Base-by-base conservation (phyloP, 2,329 filamentous ascomycete genomes). In the Aureobasidium sp. region DNA sequence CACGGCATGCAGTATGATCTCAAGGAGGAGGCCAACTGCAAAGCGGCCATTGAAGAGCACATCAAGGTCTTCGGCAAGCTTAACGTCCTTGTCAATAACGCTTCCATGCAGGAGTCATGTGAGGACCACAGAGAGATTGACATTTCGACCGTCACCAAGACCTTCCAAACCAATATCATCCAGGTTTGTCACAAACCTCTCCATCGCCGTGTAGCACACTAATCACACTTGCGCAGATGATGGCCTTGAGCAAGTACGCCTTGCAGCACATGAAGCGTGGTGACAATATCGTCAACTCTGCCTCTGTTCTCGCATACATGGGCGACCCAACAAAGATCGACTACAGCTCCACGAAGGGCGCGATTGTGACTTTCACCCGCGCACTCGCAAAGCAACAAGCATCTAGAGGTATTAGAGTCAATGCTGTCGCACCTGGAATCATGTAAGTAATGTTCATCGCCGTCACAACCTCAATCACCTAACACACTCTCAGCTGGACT, bases 11-110 rank as follows among this genome's bases (percentile, higher is more conserved):
- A 78, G 0, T 78, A 78, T 9, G 72, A 85, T 61, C 70, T 84
- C 50, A 80, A 76, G 67, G 73, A 82, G 26, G 76, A 79, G 29
- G 72, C 78, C 1, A 80, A 75, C 5, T 85, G 82, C 71, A 74
- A 76, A 50, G 74, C 76, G 2, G 78, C 79, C 1, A 76, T 86
- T 1, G 75, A 84, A 8, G 72, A 79, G 63, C 82, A 85, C 67
- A 73, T 85, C 10, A 75, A 81, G 36, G 76, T 76, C 67, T 79
- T 71, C 60, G 71, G 67, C 37, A 70, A 66, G 68, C 65, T 71
- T 7, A 76, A 77, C 61, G 75, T 85, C 7, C 74, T 86, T 2
- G 79, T 85, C 63, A 85, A 85, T 70, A 85, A 86, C 68, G 83
- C 82, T 3, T 80, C 78, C 0, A 82, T 82, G 70, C 82, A 86